Evolutionary conservation across 495 filamentous ascomycete species (phyloP).

Genomic region (Penicillium desertorum): DNA sequence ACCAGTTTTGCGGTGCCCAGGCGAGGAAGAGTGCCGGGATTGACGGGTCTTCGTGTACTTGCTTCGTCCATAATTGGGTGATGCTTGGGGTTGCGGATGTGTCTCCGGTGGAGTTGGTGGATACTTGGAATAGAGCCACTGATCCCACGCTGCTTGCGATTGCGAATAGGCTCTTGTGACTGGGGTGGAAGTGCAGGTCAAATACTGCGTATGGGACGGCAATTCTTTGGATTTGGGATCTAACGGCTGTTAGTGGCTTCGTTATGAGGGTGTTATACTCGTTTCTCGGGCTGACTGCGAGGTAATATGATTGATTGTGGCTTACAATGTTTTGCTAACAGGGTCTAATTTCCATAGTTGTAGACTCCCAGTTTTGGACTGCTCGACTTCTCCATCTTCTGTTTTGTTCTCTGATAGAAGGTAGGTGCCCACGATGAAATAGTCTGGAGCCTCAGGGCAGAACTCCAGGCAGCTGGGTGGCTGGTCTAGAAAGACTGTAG

Average conservation of each 20-base stretch:
- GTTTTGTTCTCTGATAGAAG: conserved; percentile 57
- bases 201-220: conserved; percentile 69
- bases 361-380: conserved; percentile 70
- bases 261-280: not conserved
- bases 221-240: conserved; percentile 45
- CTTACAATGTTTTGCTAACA: conserved; percentile 51
- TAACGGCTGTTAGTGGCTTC: conserved; percentile 14
- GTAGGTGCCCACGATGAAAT: conserved; percentile 87
- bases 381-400: conserved; percentile 37
- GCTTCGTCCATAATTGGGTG: conserved; percentile 34
- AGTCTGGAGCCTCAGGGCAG: conserved; percentile 60
- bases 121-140: conserved; percentile 60
- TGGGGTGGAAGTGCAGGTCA: conserved; percentile 78
- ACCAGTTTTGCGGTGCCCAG: conserved; percentile 61
- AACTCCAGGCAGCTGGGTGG: conserved; percentile 89
- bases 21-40: conserved; percentile 68
- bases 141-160: conserved; percentile 72
- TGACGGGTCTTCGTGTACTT: conserved; percentile 48
- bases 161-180: conserved; percentile 55
- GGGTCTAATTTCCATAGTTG: conserved; percentile 59
- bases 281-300: not conserved
- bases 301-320: not conserved
- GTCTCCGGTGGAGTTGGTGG: conserved; percentile 7
- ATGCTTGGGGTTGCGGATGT: conserved; percentile 23
- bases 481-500: conserved; percentile 47